Base-by-base conservation (phyloP, 225 moss, liverwort and hornwort species). In the Anthoceros angustus region DNA sequence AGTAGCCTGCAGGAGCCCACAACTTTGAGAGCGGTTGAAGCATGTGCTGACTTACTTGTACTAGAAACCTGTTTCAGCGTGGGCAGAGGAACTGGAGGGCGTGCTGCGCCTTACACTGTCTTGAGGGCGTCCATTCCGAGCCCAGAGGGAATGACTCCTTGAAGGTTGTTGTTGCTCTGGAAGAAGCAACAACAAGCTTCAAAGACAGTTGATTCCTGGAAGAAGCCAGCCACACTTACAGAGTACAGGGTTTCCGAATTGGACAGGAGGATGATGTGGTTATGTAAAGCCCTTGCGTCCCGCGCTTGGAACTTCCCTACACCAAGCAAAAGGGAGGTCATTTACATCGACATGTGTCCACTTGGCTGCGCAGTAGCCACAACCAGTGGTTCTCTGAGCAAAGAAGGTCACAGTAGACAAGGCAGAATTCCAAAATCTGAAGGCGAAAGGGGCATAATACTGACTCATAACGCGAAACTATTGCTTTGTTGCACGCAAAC, bases 121-220 rank as follows among this genome's bases (percentile, higher is more conserved):
- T 77, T 74, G 63, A 98, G 80, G 60, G 8, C 77, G 62, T 66
- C 77, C 20, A 70, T 66, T 67, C 95, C 95, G 64, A 98, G 77
- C 38, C 76, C 79, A 12, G 63, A 70, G 42, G 91, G 91, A 41
- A 98, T 76, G 64, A 66, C 75, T 48, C 95, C 91, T 43, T 86
- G 71, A 72, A 98, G 79, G 60, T 79, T 64, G 62, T 98, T 92
- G 63, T 69, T 81, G 75, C 95, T 98, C n/a, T n/a, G n/a, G n/a
- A n/a, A n/a, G n/a, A n/a, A n/a, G n/a, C n/a, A n/a, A n/a, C n/a
- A n/a, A n/a, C n/a, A n/a, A n/a, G n/a, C n/a, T n/a, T n/a, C n/a
- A n/a, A n/a, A n/a, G n/a, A n/a, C n/a, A n/a, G n/a, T 24, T 84
- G 82, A 75, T 98, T 98, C 74, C 95, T 98, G 88, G 67, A 81